These are phyloP conservation scores for Rhodotorula sp. DNA, from an alignment of 1,284 basidiomycete species.

Conservation along the genomic window DNA sequence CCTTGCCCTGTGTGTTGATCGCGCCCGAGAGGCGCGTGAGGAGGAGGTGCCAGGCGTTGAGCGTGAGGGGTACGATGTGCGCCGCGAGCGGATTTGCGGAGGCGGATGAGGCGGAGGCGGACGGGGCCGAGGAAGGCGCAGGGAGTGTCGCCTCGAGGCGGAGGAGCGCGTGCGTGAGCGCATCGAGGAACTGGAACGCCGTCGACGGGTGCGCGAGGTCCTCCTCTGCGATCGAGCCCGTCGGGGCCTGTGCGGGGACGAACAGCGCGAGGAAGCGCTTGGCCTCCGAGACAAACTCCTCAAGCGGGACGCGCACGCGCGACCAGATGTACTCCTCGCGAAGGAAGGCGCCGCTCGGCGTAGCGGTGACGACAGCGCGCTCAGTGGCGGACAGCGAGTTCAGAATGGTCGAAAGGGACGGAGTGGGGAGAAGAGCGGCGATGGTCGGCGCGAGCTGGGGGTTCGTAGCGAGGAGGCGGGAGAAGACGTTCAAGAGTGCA, in stretches of 20 bases:
- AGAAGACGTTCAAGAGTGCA: conserved; percentile 41
- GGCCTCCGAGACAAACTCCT: conserved; percentile 41
- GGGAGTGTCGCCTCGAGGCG: conserved; percentile 32
- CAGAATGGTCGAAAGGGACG: conserved; percentile 39
- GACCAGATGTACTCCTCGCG: conserved; percentile 44
- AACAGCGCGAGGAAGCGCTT: conserved; percentile 30
- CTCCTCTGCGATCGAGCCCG: conserved; percentile 6
- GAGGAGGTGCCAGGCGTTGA: conserved; percentile 46
- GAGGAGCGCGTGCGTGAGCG: conserved; percentile 25
- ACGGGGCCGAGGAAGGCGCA: conserved; percentile 1
- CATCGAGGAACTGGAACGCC: conserved; percentile 41
- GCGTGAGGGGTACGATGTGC: conserved; percentile 37
- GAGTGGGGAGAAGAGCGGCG: conserved; percentile 41
- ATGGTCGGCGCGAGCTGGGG: conserved; percentile 40
- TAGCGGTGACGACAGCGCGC: conserved; percentile 35
- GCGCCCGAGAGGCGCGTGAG: conserved; percentile 36
- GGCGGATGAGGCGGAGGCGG: neutral
- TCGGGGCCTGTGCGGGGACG: conserved; percentile 20
- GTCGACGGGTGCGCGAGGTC: conserved; percentile 43
- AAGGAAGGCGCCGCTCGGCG: conserved; percentile 37
- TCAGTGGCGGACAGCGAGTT: conserved; percentile 28
- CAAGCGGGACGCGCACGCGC: conserved; percentile 42
- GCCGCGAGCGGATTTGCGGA: conserved; percentile 11
- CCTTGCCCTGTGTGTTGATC: conserved; percentile 39
- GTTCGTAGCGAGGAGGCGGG: conserved; percentile 39